Evolutionary conservation across 345 rosid genomes (phyloP), one percentile per base, ranked within the genome.

Genomic region (Microcos paniculata): DNA sequence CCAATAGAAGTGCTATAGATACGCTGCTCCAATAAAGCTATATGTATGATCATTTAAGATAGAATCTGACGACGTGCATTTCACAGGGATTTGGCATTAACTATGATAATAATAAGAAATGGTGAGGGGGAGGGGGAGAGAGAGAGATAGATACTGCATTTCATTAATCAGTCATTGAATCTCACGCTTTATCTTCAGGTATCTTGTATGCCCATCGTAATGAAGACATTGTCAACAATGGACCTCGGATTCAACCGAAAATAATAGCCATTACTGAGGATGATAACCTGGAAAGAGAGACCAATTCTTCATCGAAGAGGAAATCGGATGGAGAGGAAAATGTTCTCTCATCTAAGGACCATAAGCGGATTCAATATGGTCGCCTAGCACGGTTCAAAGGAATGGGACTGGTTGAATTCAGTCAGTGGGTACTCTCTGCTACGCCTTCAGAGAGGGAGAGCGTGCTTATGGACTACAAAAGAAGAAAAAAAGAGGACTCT

Each of bases 161-260:
- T 65, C 11, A 42, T 6, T 9, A 65, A 21, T 12, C n/a, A n/a
- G 51, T 18, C 16, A 69, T 48, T 9, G 14, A 57, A 38, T n/a
- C 0, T 18, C 19, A 1, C 48, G 30, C 31, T 16, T 78, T 45
- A 45, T 80, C 38, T 62, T 49, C 81, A 94, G 95, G 97, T 31
- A 79, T 93, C 78, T 79, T 93, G 14, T 90, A 93, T 80, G 84
- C 90, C 58, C 99, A 93, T 83, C 90, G 98, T 12, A 91, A 95
- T 31, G 94, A 92, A 77, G 87, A 90, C 80, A 81, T 95, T 21
- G 83, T 95, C 81, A 95, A 93, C 63, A 14, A 72, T 63, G 76
- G 87, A 68, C 83, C 78, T 33, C 82, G 65, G 48, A 38, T 31
- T 14, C 74, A 33, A 57, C 61, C 52, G 46, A 76, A 77, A 59